A percentile compares a stretch with the other conserved stretches of the same genome.
These are phyloP conservation scores for Russula earlei DNA, from an alignment of 768 basidiomycete genomes.

Conservation along the genomic window DNA sequence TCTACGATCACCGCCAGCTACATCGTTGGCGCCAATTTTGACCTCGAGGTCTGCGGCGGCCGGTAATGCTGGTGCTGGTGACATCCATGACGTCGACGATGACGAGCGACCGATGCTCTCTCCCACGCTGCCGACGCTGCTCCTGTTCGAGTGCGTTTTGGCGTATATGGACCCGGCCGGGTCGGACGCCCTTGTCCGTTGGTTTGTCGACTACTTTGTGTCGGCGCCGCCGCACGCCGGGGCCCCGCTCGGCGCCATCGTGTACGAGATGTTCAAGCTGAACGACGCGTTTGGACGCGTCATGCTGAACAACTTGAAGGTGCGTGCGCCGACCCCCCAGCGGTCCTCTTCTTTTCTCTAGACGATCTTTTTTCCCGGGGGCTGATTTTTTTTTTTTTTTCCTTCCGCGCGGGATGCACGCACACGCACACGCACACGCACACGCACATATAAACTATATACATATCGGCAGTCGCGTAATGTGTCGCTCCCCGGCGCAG, in stretches of 20 bases:
- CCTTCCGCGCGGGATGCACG: too few relatives aligned
- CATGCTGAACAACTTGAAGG: slow-evolving; percentile 83
- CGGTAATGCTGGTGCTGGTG: background rate
- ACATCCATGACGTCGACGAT: background rate
- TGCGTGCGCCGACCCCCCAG: slow-evolving; percentile 24
- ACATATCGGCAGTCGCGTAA: slow-evolving; percentile 20
- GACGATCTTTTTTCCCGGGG: background rate
- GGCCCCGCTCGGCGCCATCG: slow-evolving; percentile 42
- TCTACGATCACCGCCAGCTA: slow-evolving; percentile 50
- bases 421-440: too few relatives aligned
- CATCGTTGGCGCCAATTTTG: slow-evolving; percentile 36
- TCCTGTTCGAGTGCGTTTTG: slow-evolving; percentile 90
- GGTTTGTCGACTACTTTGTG: slow-evolving; percentile 56
- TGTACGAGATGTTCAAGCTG: slow-evolving; percentile 93
- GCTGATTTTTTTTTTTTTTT: too few relatives aligned
- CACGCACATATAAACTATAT: too few relatives aligned
- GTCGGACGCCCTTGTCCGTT: slow-evolving; percentile 52
- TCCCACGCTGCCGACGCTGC: slow-evolving; percentile 60
- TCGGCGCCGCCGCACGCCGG: slow-evolving; percentile 3
- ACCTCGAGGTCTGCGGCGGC: slow-evolving; percentile 6
- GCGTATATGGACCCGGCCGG: slow-evolving; percentile 68
- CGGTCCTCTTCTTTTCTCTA: background rate
- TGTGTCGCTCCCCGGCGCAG: slow-evolving; percentile 64
- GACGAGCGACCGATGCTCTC: slow-evolving; percentile 38
- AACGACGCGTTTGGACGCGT: slow-evolving; percentile 85